A percentile compares a stretch with the other conserved stretches of the same genome.
Evolutionary conservation across 2,329 filamentous ascomycete species (phyloP).

Genomic region (Aspergillus uvarum): DNA sequence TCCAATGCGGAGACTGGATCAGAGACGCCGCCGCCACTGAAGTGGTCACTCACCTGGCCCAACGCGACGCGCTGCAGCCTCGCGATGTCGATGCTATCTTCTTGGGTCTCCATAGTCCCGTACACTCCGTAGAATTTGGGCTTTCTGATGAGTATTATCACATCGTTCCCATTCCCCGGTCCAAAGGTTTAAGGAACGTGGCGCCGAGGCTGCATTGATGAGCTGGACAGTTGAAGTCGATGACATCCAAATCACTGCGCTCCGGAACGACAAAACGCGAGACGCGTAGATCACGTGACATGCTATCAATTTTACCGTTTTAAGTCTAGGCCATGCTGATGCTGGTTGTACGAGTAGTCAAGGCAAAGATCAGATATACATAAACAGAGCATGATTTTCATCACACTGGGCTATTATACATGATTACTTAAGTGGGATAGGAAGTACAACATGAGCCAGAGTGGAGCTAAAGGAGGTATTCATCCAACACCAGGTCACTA

Average conservation of each 20-base stretch:
- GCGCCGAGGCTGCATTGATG: background rate
- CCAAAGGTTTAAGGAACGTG: background rate
- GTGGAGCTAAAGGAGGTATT: background rate
- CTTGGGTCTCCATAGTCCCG: slow-evolving; percentile 39
- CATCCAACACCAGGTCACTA: background rate
- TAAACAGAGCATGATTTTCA: background rate
- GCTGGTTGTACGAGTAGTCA: background rate
- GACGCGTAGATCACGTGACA: slow-evolving; percentile 33
- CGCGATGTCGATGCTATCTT: slow-evolving; percentile 42
- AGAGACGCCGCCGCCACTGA: slow-evolving; percentile 24
- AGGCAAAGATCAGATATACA: too few species aligned
- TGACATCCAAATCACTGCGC: background rate
- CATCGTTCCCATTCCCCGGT: background rate
- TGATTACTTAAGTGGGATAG: background rate
- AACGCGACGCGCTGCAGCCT: slow-evolving; percentile 44
- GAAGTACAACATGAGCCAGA: too few species aligned
- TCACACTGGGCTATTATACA: background rate
- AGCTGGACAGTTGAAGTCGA: background rate
- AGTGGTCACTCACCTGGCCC: slow-evolving; percentile 37
- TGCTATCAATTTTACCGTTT: slow-evolving; percentile 26
- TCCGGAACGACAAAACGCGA: slow-evolving; percentile 28
- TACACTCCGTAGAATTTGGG: background rate
- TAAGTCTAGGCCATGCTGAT: slow-evolving; percentile 9
- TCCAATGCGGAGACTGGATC: slow-evolving; percentile 17
- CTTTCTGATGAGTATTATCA: background rate